Conservation (phyloP, 352 stramenopile species). For the Phytophthora macrochlamydospora region DNA sequence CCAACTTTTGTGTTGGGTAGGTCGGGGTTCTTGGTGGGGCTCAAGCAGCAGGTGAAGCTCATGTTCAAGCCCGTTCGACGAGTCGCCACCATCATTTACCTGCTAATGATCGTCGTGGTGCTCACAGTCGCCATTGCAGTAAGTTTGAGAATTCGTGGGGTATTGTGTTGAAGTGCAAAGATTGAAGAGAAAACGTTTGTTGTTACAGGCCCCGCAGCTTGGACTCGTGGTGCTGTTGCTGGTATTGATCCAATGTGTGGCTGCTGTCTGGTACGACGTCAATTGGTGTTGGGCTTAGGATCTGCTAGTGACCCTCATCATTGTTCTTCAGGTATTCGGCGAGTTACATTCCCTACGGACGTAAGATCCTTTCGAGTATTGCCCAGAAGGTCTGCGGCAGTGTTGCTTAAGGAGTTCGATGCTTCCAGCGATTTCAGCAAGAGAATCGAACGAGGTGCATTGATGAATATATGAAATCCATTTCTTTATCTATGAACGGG, state of each 20-base stretch:
- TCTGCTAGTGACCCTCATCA: constrained; percentile 1
- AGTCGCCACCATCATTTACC: constrained; percentile 73
- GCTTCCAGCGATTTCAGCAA: too few species aligned
- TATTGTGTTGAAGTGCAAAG: not conserved
- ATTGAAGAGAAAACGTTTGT: constrained; percentile 5
- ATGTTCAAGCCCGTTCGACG: constrained; percentile 88
- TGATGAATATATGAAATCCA: constrained; percentile 15
- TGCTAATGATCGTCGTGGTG: constrained; percentile 80
- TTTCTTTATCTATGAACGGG: constrained; percentile 35
- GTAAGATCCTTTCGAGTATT: constrained; percentile 76
- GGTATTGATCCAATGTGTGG: constrained; percentile 76
- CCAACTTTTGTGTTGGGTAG: constrained; percentile 24
- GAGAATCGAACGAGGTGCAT: too few species aligned
- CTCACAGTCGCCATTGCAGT: constrained; percentile 77
- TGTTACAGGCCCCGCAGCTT: constrained; percentile 57
- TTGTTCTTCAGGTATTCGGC: constrained; percentile 64
- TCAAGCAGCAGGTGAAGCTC: constrained; percentile 82
- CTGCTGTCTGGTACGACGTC: constrained; percentile 65
- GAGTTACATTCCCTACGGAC: constrained; percentile 86
- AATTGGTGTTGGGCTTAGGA: not conserved
- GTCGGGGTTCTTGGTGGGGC: constrained; percentile 83
- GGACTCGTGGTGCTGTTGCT: constrained; percentile 80
- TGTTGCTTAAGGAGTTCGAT: constrained; percentile 18
- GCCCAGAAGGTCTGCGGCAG: constrained; percentile 67
- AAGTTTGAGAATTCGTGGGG: not conserved